Evolutionary conservation across 768 basidiomycete genomes (phyloP).

Genomic region (Tylopilus subfusipes): DNA sequence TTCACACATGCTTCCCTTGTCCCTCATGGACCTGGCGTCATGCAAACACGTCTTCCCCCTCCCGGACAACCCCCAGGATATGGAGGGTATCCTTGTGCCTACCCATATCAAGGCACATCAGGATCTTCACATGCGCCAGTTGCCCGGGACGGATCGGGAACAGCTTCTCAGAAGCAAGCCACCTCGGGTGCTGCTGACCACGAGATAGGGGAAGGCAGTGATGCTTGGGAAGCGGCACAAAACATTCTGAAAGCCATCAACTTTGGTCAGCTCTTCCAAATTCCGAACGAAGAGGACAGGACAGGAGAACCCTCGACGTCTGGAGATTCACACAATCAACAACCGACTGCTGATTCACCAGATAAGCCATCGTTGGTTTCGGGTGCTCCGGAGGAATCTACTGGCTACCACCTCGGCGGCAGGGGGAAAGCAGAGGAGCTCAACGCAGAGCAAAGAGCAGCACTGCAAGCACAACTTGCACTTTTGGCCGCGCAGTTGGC

Average conservation of each 20-base stretch:
- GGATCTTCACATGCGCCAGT: neutral
- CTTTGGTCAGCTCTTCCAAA: conserved; percentile 52
- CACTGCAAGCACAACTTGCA: conserved; percentile 69
- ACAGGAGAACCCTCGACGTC: conserved; percentile 11
- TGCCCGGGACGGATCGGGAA: conserved; percentile 1
- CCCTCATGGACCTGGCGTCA: conserved; percentile 29
- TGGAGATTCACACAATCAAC: conserved; percentile 1
- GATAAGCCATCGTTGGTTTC: conserved; percentile 3
- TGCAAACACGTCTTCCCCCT: conserved; percentile 36
- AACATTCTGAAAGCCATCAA: conserved; percentile 76
- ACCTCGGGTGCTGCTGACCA: conserved; percentile 19
- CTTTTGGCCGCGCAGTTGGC: conserved; percentile 69
- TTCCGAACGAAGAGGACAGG: conserved; percentile 28
- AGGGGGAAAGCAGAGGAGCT: conserved; percentile 23
- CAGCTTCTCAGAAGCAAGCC: conserved; percentile 14
- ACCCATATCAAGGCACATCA: conserved; percentile 28
- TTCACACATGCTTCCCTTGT: conserved; percentile 57
- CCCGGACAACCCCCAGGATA: conserved; percentile 33
- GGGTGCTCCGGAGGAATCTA: conserved; percentile 3
- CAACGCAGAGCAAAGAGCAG: conserved; percentile 51
- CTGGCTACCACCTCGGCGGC: conserved; percentile 4
- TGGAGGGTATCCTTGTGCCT: conserved; percentile 39
- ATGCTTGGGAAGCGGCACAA: conserved; percentile 76
- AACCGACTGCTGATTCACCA: neutral
- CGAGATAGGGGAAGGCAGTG: conserved; percentile 43